These are phyloP conservation scores for Penicillium herquei DNA, from an alignment of 495 filamentous ascomycete genomes.

Conservation along the genomic window DNA sequence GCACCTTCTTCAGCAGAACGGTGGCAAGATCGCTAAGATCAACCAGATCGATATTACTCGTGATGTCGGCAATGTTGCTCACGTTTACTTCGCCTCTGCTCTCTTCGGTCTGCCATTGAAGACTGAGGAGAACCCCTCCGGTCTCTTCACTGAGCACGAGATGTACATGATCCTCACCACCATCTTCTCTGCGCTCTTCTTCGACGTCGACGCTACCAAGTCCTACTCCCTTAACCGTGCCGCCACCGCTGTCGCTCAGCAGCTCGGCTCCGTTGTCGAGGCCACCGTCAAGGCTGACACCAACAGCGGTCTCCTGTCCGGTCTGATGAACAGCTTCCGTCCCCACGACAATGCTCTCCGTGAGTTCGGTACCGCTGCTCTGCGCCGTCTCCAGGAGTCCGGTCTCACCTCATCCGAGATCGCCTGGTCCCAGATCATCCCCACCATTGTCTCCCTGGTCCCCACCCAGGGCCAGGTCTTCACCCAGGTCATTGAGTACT, in stretches of 20 bases:
- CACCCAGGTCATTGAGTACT: slow-evolving; percentile 78
- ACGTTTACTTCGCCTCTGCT: slow-evolving; percentile 68
- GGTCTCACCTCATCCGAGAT: slow-evolving; percentile 66
- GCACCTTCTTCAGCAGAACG: slow-evolving; percentile 62
- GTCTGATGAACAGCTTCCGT: slow-evolving; percentile 54
- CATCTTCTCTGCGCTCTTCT: slow-evolving; percentile 59
- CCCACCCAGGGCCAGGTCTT: slow-evolving; percentile 74
- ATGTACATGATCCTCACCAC: slow-evolving; percentile 72
- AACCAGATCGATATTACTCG: slow-evolving; percentile 75
- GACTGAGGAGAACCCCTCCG: slow-evolving; percentile 63
- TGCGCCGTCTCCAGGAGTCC: slow-evolving; percentile 65
- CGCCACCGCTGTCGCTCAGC: slow-evolving; percentile 57
- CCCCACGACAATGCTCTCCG: slow-evolving; percentile 54
- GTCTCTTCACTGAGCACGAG: slow-evolving; percentile 76
- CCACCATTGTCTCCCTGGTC: slow-evolving; percentile 58
- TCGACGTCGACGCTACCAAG: slow-evolving; percentile 52
- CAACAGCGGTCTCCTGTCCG: slow-evolving; percentile 53
- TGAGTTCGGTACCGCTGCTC: slow-evolving; percentile 67
- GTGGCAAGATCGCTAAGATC: slow-evolving; percentile 54
- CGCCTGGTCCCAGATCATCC: slow-evolving; percentile 70
- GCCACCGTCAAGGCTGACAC: slow-evolving; percentile 64
- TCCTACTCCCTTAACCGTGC: slow-evolving; percentile 59
- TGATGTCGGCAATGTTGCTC: slow-evolving; percentile 73
- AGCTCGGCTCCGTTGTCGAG: slow-evolving; percentile 62
- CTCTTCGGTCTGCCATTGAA: slow-evolving; percentile 75